Base-by-base conservation (phyloP, 495 filamentous ascomycete species). In the Aspergillus carlsbadensis region DNA sequence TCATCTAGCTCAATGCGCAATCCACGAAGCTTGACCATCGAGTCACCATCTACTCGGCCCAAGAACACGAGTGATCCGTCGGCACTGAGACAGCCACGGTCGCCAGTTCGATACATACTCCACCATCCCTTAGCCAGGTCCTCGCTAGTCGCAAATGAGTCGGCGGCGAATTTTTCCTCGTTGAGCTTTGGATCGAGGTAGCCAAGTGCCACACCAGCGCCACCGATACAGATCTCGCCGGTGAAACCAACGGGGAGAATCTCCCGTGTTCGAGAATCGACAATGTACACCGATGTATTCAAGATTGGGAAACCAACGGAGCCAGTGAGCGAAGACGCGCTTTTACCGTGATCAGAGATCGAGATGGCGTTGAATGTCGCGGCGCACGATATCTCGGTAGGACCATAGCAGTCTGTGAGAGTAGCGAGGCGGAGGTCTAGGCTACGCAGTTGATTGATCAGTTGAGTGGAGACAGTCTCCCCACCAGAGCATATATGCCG, bases 1-100 rank as follows among this genome's bases (percentile, higher is more conserved):
- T 83, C 81, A 4, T 57, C 26, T 0, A 84, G 63, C 4, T 84
- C 80, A 4, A 83, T 73, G 0, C 81, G 78, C 1, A 79, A 8
- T 0, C 82, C 82, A 3, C 72, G 65, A 0, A 85, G 39, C 56
- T 84, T 83, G 48, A 82, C 59, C 54, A 78, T 73, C 0, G 64
- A 73, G 52, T 75, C 71, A 13, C 71, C 72, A 1, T 57, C 69
- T 3, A 75, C 67, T 0, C 76, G 64, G 1, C 72, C 69, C 2
- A 59, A 4, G 15, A 65, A 52, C 1, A 65, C 34, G 14, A 79
- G 36, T 0, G 61, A 14, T 2, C 76, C 74, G 53, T 76, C 69
- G 0, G 13, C 14, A 0, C 10, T 42, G n/a, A 69, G 26, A 1
- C 43, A 3, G 0, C 66, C 67, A 5, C 34, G 29, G 47, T 71